phyloP scores from a whole-genome alignment of 306 rosid genomes.

The Boehmeria nivea region DNA sequence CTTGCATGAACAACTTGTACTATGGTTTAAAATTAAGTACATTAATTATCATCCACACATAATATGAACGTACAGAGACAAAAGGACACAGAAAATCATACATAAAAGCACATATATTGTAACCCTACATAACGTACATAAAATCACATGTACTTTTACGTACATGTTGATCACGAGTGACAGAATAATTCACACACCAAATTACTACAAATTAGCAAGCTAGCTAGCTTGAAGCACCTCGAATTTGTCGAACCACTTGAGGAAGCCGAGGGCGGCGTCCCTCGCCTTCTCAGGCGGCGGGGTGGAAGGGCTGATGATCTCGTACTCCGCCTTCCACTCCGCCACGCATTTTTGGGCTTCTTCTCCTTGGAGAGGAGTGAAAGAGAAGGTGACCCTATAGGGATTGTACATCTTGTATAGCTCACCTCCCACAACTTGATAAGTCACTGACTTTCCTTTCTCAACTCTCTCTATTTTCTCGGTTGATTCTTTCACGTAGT shows the following conservation, averaged over 20 bases:
- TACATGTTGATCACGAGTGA: not conserved
- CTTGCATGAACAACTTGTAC: too few species aligned
- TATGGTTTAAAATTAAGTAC: too few species aligned
- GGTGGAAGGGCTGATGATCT: slow-evolving; percentile 11
- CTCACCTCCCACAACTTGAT: slow-evolving; percentile 36
- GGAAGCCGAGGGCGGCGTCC: slow-evolving; percentile 36
- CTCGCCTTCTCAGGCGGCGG: slow-evolving; percentile 36
- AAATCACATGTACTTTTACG: not conserved
- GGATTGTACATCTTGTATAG: slow-evolving; percentile 32
- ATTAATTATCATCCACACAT: too few species aligned
- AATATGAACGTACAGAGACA: too few species aligned
- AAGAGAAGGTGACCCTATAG: slow-evolving; percentile 37
- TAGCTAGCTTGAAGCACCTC: slow-evolving; percentile 8
- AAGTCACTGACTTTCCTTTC: slow-evolving; percentile 29
- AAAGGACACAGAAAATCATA: too few species aligned
- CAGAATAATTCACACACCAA: too few species aligned
- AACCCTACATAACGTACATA: too few species aligned
- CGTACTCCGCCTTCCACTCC: slow-evolving; percentile 32
- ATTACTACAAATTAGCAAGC: not conserved
- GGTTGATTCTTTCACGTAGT: slow-evolving; percentile 35
- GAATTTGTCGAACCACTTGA: slow-evolving; percentile 35
- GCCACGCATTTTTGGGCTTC: slow-evolving; percentile 24
- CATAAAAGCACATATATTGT: too few species aligned
- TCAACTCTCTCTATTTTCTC: slow-evolving; percentile 39
- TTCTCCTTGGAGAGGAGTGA: slow-evolving; percentile 29